These are phyloP conservation scores for Pichia rugopelliculosa DNA, from an alignment of 805 yeast genomes.

Conservation along the genomic window DNA sequence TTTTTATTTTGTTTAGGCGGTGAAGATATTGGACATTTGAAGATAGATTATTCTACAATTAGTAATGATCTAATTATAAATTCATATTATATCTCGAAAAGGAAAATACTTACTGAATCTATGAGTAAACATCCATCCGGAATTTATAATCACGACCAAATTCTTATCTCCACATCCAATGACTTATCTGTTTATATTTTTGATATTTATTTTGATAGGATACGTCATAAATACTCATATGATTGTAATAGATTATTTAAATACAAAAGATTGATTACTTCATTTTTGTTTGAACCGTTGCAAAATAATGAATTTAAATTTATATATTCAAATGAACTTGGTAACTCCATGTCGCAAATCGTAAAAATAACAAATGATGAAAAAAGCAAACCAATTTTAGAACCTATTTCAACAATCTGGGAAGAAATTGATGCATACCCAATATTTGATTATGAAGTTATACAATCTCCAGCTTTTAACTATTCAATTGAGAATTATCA, in stretches of 20 bases:
- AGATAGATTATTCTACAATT: constrained; percentile 1
- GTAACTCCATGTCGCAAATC: constrained; percentile 19
- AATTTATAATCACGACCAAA: constrained; percentile 21
- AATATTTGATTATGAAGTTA: constrained; percentile 19
- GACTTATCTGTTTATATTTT: constrained; percentile 19
- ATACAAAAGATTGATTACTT: constrained; percentile 16
- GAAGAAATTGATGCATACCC: constrained; percentile 22
- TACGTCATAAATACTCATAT: constrained; percentile 15
- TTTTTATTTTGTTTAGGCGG: constrained; percentile 22
- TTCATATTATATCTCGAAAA: constrained; percentile 22
- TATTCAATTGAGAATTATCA: constrained; percentile 16
- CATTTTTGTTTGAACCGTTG: constrained; percentile 21
- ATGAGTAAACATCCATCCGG: constrained; percentile 16
- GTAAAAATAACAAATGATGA: constrained; percentile 13
- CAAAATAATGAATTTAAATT: constrained; percentile 13
- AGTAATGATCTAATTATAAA: constrained; percentile 8
- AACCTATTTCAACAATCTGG: constrained; percentile 16
- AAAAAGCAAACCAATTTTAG: constrained; percentile 14
- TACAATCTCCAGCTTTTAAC: constrained; percentile 13
- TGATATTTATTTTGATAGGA: constrained; percentile 20
- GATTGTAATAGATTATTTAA: constrained; percentile 17
- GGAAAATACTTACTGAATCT: constrained; percentile 11
- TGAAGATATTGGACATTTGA: constrained; percentile 15
- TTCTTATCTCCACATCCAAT: constrained; percentile 19
- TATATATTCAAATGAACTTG: constrained; percentile 21